phyloP scores from a whole-genome alignment of 2,329 filamentous ascomycete species.

The Leptographium wingfieldii region DNA sequence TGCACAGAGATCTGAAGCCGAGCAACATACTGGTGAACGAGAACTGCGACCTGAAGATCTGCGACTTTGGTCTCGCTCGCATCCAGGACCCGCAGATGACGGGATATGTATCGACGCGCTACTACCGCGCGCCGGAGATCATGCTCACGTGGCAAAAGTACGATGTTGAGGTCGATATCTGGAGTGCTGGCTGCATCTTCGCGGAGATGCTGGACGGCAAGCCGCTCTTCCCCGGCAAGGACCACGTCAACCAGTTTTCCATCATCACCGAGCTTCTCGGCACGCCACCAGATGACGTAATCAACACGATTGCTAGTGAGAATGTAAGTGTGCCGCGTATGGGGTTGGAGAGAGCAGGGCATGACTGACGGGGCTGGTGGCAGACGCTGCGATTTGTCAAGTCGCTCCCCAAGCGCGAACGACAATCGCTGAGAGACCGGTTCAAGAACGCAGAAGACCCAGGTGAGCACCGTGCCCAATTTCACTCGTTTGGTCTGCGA shows the following conservation, averaged over 20 bases:
- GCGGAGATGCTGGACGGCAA: slow-evolving; percentile 99
- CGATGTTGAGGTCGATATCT: slow-evolving; percentile 97
- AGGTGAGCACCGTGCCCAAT: slow-evolving; percentile 26
- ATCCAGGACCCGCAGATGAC: slow-evolving; percentile 99
- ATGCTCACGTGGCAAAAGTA: slow-evolving; percentile 99
- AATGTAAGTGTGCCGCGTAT: slow-evolving; percentile 49
- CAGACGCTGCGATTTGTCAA: slow-evolving; percentile 95
- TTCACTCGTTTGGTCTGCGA: no score
- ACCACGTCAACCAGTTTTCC: slow-evolving; percentile 98
- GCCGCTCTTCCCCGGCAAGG: slow-evolving; percentile 94
- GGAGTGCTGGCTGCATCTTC: slow-evolving; percentile 98
- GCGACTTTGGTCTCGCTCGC: slow-evolving; percentile 92
- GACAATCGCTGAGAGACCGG: slow-evolving; percentile 74
- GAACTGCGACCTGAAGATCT: slow-evolving; percentile 99
- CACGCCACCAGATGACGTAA: slow-evolving; percentile 95
- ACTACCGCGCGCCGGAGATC: slow-evolving; percentile 97
- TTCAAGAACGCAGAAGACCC: slow-evolving; percentile 89
- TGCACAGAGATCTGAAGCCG: slow-evolving; percentile 94
- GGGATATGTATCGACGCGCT: slow-evolving; percentile 94
- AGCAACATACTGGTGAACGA: slow-evolving; percentile 99
- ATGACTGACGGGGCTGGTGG: slow-evolving; percentile 9
- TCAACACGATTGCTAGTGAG: slow-evolving; percentile 95
- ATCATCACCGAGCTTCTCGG: slow-evolving; percentile 97
- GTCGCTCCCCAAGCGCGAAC: slow-evolving; percentile 86
- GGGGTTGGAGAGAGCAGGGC: background rate